phyloP scores from a whole-genome alignment of 495 filamentous ascomycete genomes.

The Gamarada debralockiae region DNA sequence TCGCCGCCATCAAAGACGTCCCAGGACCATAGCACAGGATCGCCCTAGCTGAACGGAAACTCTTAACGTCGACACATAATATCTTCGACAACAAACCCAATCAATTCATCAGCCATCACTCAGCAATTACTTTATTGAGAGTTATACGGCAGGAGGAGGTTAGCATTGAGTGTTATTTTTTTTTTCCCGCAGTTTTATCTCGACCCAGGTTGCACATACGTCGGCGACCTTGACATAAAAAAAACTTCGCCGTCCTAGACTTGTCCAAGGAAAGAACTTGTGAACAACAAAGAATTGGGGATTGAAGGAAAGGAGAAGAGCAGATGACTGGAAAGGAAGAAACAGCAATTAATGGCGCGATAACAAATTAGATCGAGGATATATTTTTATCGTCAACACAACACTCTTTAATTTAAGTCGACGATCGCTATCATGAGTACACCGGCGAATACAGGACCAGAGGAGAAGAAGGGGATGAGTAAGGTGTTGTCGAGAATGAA shows the following conservation, averaged over 20 bases:
- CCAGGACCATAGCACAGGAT: slow-evolving; percentile 13
- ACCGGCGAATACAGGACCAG: slow-evolving; percentile 11
- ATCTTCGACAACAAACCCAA: neutral
- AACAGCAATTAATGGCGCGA: slow-evolving; percentile 6
- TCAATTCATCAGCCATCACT: slow-evolving; percentile 9
- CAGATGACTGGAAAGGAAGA: neutral
- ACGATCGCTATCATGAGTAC: slow-evolving; percentile 19
- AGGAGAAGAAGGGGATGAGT: slow-evolving; percentile 52
- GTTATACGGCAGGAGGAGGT: neutral
- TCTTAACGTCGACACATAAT: neutral
- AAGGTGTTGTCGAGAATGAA: slow-evolving; percentile 62
- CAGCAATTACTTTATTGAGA: neutral
- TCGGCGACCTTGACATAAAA: neutral
- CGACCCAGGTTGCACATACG: slow-evolving; percentile 1
- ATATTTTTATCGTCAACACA: neutral
- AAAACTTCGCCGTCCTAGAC: neutral
- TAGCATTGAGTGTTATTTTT: neutral
- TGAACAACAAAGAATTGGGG: neutral
- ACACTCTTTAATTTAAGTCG: slow-evolving; percentile 2
- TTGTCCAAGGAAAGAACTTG: neutral
- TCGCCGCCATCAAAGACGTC: neutral
- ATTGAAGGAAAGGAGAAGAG: neutral
- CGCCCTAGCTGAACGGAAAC: neutral
- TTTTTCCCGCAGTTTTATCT: neutral
- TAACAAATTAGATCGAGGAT: neutral